These are phyloP conservation scores for Candida palmyrensis DNA, from an alignment of 805 yeast species.

Conservation along the genomic window DNA sequence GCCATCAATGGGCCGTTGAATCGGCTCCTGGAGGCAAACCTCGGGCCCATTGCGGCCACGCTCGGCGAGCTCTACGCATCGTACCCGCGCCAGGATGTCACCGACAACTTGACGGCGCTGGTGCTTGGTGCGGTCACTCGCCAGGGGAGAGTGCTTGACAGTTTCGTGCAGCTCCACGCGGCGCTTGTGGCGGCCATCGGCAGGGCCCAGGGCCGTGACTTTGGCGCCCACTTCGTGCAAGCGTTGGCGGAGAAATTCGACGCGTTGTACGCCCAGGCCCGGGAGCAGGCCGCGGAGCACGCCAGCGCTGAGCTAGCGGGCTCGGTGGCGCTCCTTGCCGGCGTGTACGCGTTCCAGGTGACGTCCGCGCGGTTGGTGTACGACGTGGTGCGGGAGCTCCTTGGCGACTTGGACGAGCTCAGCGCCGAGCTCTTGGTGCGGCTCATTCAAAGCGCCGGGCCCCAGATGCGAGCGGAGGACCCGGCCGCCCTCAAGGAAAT, in stretches of 20 bases:
- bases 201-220: conserved; percentile 76
- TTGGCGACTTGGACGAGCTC: conserved; percentile 54
- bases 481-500: conserved; percentile 82
- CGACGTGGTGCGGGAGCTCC: conserved; percentile 60
- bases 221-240: conserved; percentile 85
- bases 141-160: conserved; percentile 67
- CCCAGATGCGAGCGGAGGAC: conserved; percentile 84
- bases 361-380: conserved; percentile 71
- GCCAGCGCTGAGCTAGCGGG: conserved; percentile 51
- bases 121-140: conserved; percentile 59
- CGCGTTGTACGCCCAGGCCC: conserved; percentile 26
- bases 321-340: conserved; percentile 66
- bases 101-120: conserved; percentile 58
- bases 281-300: conserved; percentile 20
- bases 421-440: conserved; percentile 76
- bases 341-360: conserved; percentile 72
- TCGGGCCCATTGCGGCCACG: conserved; percentile 63
- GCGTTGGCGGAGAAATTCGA: conserved; percentile 69
- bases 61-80: conserved; percentile 57
- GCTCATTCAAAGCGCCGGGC: conserved; percentile 71
- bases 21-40: conserved; percentile 83
- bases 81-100: conserved; percentile 77
- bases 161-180: conserved; percentile 75
- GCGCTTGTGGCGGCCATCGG: conserved; percentile 72
- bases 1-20: conserved; percentile 80